phyloP scores from a whole-genome alignment of 495 filamentous ascomycete genomes.

The Paragyromitra xinjiangensis region DNA sequence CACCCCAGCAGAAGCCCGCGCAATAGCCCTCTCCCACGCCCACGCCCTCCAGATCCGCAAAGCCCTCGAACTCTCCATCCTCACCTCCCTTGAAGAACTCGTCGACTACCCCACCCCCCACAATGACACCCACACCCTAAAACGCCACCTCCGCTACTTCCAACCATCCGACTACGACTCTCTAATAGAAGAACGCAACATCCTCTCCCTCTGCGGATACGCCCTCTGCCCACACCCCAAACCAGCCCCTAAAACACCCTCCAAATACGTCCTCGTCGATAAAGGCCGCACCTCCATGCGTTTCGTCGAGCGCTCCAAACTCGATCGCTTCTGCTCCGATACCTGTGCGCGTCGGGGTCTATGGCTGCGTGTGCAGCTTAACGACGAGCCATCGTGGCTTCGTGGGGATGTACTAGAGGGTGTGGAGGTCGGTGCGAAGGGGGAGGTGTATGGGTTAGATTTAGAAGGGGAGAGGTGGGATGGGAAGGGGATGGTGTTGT shows the following conservation, averaged over 20 bases:
- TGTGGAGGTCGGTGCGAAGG: conserved; percentile 41
- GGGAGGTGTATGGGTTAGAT: conserved; percentile 43
- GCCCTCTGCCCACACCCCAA: conserved; percentile 70
- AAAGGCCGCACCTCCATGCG: conserved; percentile 65
- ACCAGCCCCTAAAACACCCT: conserved; percentile 51
- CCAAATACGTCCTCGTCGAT: conserved; percentile 62
- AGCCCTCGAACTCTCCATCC: conserved; percentile 73
- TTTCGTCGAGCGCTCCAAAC: conserved; percentile 69
- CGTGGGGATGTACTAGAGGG: conserved; percentile 68
- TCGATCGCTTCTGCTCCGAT: conserved; percentile 89
- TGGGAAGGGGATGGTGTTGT: conserved; percentile 22
- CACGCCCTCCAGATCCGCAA: conserved; percentile 79
- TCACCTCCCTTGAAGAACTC: conserved; percentile 74
- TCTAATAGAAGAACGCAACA: conserved; percentile 85
- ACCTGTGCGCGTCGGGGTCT: conserved; percentile 79
- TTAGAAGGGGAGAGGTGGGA: conserved; percentile 38
- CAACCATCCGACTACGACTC: conserved; percentile 86
- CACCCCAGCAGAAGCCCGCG: conserved; percentile 63
- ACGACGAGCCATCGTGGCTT: conserved; percentile 78
- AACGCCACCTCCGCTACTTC: conserved; percentile 71
- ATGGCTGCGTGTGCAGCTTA: conserved; percentile 86
- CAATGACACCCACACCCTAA: conserved; percentile 61
- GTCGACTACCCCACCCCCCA: conserved; percentile 66
- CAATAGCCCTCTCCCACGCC: conserved; percentile 80
- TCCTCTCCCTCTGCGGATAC: conserved; percentile 81